These are phyloP conservation scores for Aspergillus fijiensis DNA, from an alignment of 2,329 filamentous ascomycete genomes.

Conservation along the genomic window DNA sequence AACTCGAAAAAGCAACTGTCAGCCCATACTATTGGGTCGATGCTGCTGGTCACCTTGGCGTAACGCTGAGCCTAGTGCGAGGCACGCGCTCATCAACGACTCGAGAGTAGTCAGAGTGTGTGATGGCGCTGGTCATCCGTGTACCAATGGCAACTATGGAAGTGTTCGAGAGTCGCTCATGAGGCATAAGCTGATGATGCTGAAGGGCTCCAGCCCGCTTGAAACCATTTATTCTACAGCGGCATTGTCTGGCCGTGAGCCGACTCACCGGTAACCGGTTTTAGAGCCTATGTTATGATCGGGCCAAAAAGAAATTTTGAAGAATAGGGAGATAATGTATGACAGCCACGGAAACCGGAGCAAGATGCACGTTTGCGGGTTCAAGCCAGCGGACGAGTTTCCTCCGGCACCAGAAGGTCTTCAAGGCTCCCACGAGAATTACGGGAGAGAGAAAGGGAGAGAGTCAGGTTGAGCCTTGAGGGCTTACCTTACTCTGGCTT, in stretches of 20 bases:
- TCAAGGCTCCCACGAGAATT: constrained; percentile 4
- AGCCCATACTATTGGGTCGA: constrained; percentile 15
- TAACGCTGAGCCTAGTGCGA: constrained; percentile 16
- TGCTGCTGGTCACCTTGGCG: constrained; percentile 14
- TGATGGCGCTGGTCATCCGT: constrained; percentile 17
- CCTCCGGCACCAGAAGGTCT: background rate
- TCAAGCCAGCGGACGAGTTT: background rate
- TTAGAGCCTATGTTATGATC: background rate
- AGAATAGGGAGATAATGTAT: background rate
- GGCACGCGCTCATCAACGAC: constrained; percentile 23
- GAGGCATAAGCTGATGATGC: constrained; percentile 15
- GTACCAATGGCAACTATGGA: constrained; percentile 21
- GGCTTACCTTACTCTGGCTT: constrained; percentile 14
- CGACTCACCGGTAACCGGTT: background rate
- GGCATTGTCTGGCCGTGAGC: background rate
- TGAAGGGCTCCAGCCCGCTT: constrained; percentile 12
- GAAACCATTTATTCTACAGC: background rate
- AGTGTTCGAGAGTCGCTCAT: constrained; percentile 19
- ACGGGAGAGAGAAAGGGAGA: background rate
- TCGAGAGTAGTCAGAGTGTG: constrained; percentile 17
- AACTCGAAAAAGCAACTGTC: constrained; percentile 1
- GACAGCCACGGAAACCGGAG: constrained; percentile 8
- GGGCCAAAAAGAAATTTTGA: background rate
- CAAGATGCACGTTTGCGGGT: background rate
- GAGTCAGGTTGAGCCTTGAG: constrained; percentile 10